phyloP scores from a whole-genome alignment of 2,329 filamentous ascomycete species.

The Colletotrichum abscissum region DNA sequence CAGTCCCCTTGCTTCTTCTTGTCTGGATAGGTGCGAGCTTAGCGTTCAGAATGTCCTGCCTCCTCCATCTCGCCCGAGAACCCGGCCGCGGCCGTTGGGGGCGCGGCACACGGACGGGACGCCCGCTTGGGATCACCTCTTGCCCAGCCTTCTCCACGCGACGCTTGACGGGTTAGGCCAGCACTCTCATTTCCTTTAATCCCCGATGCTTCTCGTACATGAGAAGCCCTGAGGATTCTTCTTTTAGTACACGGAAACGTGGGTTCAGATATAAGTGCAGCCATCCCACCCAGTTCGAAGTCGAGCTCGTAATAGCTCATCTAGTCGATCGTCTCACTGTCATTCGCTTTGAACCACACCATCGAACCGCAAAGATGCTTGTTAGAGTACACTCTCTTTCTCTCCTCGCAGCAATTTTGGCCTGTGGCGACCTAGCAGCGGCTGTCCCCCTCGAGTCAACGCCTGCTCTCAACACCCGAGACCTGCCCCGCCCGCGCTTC shows the following conservation, averaged over 20 bases:
- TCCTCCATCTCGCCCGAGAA: conserved; percentile 17
- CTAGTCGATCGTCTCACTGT: not conserved
- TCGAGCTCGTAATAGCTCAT: not conserved
- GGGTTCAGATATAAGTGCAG: conserved; percentile 26
- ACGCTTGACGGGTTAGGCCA: conserved; percentile 6
- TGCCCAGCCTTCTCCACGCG: conserved; percentile 17
- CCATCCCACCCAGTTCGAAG: not conserved
- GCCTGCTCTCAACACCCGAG: conserved; percentile 13
- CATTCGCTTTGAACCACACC: conserved; percentile 8
- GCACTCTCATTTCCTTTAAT: conserved; percentile 16
- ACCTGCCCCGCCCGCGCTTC: conserved; percentile 41
- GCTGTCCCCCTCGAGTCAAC: conserved; percentile 24
- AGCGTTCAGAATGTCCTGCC: not conserved
- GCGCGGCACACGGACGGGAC: conserved; percentile 19
- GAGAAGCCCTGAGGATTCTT: not conserved
- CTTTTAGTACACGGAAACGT: conserved; percentile 4
- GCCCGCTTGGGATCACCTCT: conserved; percentile 10
- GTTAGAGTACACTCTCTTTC: conserved; percentile 33
- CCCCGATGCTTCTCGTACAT: conserved; percentile 14
- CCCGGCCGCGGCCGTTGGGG: conserved; percentile 27
- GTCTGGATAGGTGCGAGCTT: not conserved
- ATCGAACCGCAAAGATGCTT: conserved; percentile 32
- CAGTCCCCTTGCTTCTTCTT: conserved; percentile 22
- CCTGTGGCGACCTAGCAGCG: conserved; percentile 18
- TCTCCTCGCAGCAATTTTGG: conserved; percentile 26